Conservation (phyloP, 2,329 filamentous ascomycete species). For the Cytospora piceae region DNA sequence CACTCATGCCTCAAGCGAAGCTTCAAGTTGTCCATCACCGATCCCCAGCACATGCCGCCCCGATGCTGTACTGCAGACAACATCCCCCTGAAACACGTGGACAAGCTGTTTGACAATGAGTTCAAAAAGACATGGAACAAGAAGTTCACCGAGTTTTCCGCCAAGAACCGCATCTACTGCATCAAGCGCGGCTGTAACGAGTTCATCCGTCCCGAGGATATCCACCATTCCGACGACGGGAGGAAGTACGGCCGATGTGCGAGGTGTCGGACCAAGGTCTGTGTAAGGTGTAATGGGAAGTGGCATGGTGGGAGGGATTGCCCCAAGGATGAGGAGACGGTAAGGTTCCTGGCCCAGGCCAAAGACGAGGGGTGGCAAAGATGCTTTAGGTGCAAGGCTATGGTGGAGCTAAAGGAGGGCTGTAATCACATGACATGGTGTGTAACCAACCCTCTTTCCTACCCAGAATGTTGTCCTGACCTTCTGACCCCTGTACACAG, state of each 20-base stretch:
- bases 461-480: conserved; percentile 24
- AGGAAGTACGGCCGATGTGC: conserved; percentile 72
- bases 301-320: conserved; percentile 74
- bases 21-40: conserved; percentile 75
- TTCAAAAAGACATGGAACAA: conserved; percentile 83
- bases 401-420: conserved; percentile 80
- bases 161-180: conserved; percentile 77
- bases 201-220: conserved; percentile 76
- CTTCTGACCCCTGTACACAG: conserved; percentile 40
- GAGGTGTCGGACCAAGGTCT: conserved; percentile 74
- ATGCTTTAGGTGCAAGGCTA: conserved; percentile 72
- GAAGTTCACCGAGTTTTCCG: conserved; percentile 77
- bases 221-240: conserved; percentile 60
- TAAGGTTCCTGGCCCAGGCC: conserved; percentile 65
- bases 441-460: conserved; percentile 38
- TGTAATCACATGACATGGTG: conserved; percentile 90
- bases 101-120: conserved; percentile 69
- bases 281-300: conserved; percentile 71
- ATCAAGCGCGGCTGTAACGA: conserved; percentile 73
- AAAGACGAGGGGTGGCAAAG: conserved; percentile 73
- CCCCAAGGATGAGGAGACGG: conserved; percentile 70
- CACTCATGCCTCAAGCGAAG: conserved; percentile 72
- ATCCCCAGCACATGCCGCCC: conserved; percentile 83
- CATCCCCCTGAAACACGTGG: conserved; percentile 77
- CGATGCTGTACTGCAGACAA: conserved; percentile 74